phyloP scores from a whole-genome alignment of 495 filamentous ascomycete species.

The Penicillium canariense region DNA sequence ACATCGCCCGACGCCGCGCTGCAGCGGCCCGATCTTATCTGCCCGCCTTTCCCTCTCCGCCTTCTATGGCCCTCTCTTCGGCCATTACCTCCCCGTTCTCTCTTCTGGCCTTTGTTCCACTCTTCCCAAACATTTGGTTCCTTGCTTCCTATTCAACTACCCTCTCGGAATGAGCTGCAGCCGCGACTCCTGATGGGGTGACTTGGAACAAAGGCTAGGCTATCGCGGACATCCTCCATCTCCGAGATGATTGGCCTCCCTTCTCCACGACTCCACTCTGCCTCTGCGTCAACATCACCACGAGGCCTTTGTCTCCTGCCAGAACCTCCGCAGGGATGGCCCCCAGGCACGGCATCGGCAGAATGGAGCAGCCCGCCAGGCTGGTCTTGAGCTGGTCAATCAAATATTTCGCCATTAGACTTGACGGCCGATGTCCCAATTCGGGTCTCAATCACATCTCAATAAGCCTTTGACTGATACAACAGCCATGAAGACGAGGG shows the following conservation, averaged over 20 bases:
- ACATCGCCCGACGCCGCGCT: conserved; percentile 23
- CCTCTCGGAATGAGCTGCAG: conserved; percentile 1
- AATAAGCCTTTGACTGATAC: too few species aligned
- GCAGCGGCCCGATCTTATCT: conserved; percentile 45
- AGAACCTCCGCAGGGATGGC: too few species aligned
- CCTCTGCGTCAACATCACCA: not conserved
- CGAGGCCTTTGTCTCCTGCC: not conserved
- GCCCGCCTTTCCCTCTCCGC: conserved; percentile 1
- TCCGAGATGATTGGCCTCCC: not conserved
- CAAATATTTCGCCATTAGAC: not conserved
- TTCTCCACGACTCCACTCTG: not conserved
- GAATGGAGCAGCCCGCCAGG: too few species aligned
- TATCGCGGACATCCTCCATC: not conserved
- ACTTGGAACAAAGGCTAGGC: not conserved
- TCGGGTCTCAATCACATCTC: too few species aligned
- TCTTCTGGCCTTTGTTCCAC: conserved; percentile 3
- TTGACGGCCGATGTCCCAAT: too few species aligned
- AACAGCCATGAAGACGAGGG: too few species aligned
- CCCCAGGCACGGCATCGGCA: too few species aligned
- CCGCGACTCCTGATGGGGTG: not conserved
- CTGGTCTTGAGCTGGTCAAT: too few species aligned
- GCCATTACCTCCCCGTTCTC: not conserved
- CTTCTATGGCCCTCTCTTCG: conserved; percentile 18
- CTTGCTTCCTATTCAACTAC: conserved; percentile 15
- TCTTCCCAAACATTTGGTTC: not conserved